A percentile compares a stretch with the other conserved stretches of the same genome.
Conservation (phyloP, 2,329 filamentous ascomycete species). For the Diaporthe batatas region DNA sequence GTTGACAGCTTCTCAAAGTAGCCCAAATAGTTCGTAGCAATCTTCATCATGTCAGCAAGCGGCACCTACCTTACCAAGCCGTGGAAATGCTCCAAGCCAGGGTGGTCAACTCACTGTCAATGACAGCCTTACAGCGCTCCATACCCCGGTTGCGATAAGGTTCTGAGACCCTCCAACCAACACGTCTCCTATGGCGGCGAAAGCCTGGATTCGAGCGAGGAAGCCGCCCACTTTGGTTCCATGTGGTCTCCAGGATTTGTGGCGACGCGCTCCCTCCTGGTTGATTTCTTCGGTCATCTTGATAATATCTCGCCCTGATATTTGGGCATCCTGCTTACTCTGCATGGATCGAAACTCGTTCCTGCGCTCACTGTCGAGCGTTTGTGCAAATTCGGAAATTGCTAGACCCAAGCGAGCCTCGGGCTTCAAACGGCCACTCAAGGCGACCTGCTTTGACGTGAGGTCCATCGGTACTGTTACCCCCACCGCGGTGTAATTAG, state of each 20-base stretch:
- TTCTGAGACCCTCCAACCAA: slow-evolving; percentile 40
- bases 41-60: neutral
- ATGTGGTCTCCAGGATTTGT: slow-evolving; percentile 31
- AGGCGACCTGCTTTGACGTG: slow-evolving; percentile 1
- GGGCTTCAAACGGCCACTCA: slow-evolving; percentile 27
- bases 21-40: slow-evolving; percentile 3
- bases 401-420: slow-evolving; percentile 18
- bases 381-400: slow-evolving; percentile 8
- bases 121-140: slow-evolving; percentile 38
- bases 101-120: slow-evolving; percentile 40
- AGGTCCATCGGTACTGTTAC: neutral
- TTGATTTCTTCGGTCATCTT: slow-evolving; percentile 43
- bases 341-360: neutral
- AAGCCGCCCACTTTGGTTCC: slow-evolving; percentile 36
- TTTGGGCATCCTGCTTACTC: neutral
- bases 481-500: no score
- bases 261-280: slow-evolving; percentile 36
- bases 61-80: no score
- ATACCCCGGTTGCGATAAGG: slow-evolving; percentile 41
- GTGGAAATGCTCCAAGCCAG: no score
- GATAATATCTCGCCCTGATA: slow-evolving; percentile 33
- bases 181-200: slow-evolving; percentile 37
- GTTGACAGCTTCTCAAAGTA: slow-evolving; percentile 33
- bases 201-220: slow-evolving; percentile 37
- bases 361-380: neutral